These are phyloP conservation scores for Trichoderma endophyticum DNA, from an alignment of 2,329 filamentous ascomycete genomes.

Conservation along the genomic window DNA sequence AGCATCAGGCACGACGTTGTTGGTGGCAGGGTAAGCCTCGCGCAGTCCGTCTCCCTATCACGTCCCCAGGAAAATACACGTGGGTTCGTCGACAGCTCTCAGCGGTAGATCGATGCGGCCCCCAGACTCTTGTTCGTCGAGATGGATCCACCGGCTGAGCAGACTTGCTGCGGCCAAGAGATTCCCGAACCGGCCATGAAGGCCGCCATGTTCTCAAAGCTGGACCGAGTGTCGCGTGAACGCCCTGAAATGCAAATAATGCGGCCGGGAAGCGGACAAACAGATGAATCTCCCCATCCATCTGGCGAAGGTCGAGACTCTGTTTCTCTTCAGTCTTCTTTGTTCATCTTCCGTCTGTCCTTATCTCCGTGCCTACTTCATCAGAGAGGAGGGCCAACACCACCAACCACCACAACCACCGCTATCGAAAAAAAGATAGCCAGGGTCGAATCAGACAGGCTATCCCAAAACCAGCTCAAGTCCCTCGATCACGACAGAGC, in stretches of 20 bases:
- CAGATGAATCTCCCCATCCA: background rate
- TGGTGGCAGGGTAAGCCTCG: background rate
- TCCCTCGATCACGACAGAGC: background rate
- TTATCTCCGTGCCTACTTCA: background rate
- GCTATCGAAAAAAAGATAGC: background rate
- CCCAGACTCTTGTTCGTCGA: background rate
- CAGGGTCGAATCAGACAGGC: background rate
- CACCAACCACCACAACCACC: background rate
- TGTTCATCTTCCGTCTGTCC: background rate
- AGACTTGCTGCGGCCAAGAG: slow-evolving; percentile 6
- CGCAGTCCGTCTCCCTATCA: slow-evolving; percentile 9
- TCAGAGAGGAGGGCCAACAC: background rate
- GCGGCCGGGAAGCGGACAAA: background rate
- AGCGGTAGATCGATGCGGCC: background rate
- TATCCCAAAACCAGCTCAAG: background rate
- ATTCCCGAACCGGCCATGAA: background rate
- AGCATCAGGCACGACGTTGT: background rate
- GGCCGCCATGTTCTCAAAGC: background rate
- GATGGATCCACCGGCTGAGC: background rate
- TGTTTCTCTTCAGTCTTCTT: background rate
- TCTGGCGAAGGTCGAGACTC: background rate
- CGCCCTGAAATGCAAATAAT: background rate
- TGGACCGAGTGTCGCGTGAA: background rate
- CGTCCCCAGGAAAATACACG: background rate
- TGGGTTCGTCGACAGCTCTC: background rate